Base-by-base conservation (phyloP, 2,329 filamentous ascomycete genomes). In the Penicillium thymicola region DNA sequence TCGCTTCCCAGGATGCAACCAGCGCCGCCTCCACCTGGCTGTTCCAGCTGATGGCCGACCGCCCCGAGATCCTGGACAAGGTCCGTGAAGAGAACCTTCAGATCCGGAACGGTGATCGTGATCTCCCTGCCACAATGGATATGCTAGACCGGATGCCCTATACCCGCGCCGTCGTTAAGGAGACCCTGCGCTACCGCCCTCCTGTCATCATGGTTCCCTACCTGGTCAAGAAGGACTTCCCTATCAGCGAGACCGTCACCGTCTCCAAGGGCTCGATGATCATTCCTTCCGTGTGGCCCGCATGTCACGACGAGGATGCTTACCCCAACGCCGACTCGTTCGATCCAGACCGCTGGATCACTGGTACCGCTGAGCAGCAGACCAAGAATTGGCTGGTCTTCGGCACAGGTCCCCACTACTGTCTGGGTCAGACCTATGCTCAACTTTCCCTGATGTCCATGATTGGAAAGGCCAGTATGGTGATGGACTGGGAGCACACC, bases 141-240 rank as follows among this genome's bases (percentile, higher is more conserved):
- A 82, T 94, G 76, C 85, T 97, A 45, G 94, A 97, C 71, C 87
- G 88, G 51, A 85, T 97, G 82, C 84, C 85, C 14, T 97, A 95
- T 76, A 97, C 94, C 42, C 89, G 91, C 57, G 93, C 92, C 40
- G 90, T 96, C 42, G 89, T 97, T 64, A 91, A 89, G 67, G 92
- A 96, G 79, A 88, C 91, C 57, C 85, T 96, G 63, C 90, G 94
- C 71, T 97, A 95, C 81, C 89, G 93, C 55, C 94, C 94, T 62
- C 94, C 94, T 55, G 94, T 99, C 69, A 84, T 97, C 75, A 96
- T 99, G 91, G 90, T 97, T 49, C 94, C 94, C 34, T 97, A 97
- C 76, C 75, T 92, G 60, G 90, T 87, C 63, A 97, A 97, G 87
- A 96, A 96, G 81, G 79, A 89, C 54, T 99, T 97, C 83, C 92